Evolutionary conservation across 495 filamentous ascomycete species (phyloP), one percentile per base, ranked within the genome.

Genomic region (Penicillium cataractarum): DNA sequence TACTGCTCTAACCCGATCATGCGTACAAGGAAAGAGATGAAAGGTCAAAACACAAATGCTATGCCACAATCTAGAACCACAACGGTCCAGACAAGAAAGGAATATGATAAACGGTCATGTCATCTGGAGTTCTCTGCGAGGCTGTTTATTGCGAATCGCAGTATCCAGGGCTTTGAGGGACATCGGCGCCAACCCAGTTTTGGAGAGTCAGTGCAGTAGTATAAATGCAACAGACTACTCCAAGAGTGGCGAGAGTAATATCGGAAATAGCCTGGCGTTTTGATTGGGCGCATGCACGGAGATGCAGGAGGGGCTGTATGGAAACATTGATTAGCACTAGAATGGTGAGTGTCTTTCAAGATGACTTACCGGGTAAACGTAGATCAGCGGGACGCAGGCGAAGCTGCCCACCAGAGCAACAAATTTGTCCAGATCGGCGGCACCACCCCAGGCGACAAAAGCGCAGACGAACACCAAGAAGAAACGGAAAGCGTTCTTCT

Each of bases 401-500:
- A 99, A 98, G 76, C 92, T 97, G 58, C 95, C 95, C 24, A 98
- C 92, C 26, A 99, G 80, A 17, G 92, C 89, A 21, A 99, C 95
- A 72, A 99, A 98, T 74, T 97, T 97, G 78, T 99, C 95, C 58
- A 99, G 81, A 78, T 97, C 89, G 64, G 91, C 90, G 4, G 95
- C 93, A 56, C 95, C 95, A 60, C 86, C 86, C 93, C 93, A 98
- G 1, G 93, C 93, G 63, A 97, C 88, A 42, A 90, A 68, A 3
- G 93, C 90, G 70, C 93, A 97, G 33, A 93, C 70, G 64, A 90
- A 83, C 57, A 98, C 95, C 42, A 97, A 84, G 68, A 93, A 86
- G 78, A 97, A 98, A 35, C 95, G 89, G 80, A 95, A 98, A 57
- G 87, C 80, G 66, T 99, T 99, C 87, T 99, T 99, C 83, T 96